Percentiles rank a stretch among this genome's conserved stretches.
phyloP scores from a whole-genome alignment of 306 rosid genomes.

The Clitoria ternatea region DNA sequence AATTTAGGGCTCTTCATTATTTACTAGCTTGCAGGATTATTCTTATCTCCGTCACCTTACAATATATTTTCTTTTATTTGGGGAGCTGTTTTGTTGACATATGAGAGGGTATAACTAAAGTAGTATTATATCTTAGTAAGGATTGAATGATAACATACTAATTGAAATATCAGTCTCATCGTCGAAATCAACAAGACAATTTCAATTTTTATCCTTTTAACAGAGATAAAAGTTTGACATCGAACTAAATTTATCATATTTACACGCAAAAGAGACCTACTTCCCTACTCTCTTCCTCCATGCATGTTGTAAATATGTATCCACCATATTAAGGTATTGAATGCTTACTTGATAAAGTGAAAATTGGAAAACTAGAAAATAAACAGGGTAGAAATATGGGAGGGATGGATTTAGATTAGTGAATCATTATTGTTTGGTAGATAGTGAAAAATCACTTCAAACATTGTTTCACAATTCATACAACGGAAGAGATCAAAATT shows the following conservation, averaged over 20 bases:
- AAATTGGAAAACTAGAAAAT: background rate
- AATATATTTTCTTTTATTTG: background rate
- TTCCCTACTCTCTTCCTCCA: background rate
- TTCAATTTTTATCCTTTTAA: background rate
- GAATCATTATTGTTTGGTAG: background rate
- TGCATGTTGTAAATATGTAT: background rate
- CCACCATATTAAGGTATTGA: background rate
- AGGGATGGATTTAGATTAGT: background rate
- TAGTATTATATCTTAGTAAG: background rate
- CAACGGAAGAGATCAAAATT: background rate
- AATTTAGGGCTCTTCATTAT: background rate
- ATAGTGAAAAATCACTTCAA: background rate
- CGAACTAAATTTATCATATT: conserved; percentile 1
- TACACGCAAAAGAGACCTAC: background rate
- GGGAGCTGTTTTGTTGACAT: background rate
- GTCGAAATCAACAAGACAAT: background rate
- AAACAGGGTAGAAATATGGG: no score
- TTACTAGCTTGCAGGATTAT: background rate
- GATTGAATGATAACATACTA: background rate
- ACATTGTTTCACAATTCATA: background rate
- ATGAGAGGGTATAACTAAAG: background rate
- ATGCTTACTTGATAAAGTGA: background rate
- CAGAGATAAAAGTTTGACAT: background rate
- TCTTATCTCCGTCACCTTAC: background rate
- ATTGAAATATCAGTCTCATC: background rate